Percentiles rank a stretch among this genome's conserved stretches.
These are phyloP conservation scores for Spinacia oleracea DNA, from an alignment of 179 eudicot genomes.

Conservation along the genomic window DNA sequence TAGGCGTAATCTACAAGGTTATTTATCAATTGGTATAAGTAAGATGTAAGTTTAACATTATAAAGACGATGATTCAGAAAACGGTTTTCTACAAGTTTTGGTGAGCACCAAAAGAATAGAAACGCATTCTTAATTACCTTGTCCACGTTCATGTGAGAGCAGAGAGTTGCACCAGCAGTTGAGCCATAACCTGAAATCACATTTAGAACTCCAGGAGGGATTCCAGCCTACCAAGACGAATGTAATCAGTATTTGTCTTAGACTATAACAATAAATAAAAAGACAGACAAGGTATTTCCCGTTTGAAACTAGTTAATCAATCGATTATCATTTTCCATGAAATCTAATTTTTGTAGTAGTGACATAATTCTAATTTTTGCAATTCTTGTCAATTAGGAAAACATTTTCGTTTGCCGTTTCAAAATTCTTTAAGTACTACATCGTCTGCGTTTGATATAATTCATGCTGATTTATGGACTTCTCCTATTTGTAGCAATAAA, in stretches of 20 bases:
- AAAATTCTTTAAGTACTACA: too few species aligned
- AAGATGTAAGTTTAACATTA: background rate
- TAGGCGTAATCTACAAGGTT: background rate
- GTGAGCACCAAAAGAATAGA: background rate
- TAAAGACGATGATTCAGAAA: background rate
- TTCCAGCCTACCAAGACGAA: constrained; percentile 53
- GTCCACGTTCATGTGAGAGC: constrained; percentile 73
- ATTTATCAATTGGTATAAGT: background rate
- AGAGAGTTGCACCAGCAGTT: constrained; percentile 79
- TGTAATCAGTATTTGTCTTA: background rate
- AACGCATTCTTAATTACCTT: constrained; percentile 38
- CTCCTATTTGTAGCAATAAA: too few species aligned
- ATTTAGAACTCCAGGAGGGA: constrained; percentile 74
- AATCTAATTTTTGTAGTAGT: too few species aligned
- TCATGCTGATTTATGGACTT: too few species aligned
- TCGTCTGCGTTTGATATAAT: too few species aligned
- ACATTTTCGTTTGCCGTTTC: too few species aligned
- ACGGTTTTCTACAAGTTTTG: background rate
- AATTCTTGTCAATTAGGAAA: too few species aligned
- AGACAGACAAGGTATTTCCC: too few species aligned
- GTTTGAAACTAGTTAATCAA: too few species aligned
- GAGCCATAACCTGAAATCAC: constrained; percentile 69
- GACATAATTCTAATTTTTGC: too few species aligned
- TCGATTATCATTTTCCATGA: background rate
- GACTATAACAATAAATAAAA: background rate